phyloP scores from a whole-genome alignment of 805 yeast species.

The Saccharomyces eubayanus region DNA sequence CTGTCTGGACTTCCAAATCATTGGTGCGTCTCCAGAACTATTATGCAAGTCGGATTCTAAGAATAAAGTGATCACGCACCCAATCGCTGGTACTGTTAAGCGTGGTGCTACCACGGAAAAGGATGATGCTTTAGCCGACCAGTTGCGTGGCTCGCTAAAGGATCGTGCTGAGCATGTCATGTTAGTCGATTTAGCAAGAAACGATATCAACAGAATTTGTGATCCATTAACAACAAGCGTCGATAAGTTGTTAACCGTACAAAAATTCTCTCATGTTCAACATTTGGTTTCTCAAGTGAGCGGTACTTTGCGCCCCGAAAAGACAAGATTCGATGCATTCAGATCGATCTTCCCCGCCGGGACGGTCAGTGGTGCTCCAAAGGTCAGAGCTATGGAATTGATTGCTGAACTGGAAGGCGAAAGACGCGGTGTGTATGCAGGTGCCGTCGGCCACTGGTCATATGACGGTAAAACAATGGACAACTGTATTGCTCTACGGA shows the following conservation, averaged over 20 bases:
- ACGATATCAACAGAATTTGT: slow-evolving; percentile 93
- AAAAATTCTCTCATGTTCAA: slow-evolving; percentile 93
- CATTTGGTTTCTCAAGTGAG: slow-evolving; percentile 92
- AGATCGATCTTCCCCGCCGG: slow-evolving; percentile 99
- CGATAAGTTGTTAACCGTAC: slow-evolving; percentile 81
- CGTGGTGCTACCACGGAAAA: slow-evolving; percentile 89
- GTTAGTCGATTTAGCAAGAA: slow-evolving; percentile 96
- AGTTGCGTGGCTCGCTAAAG: slow-evolving; percentile 66
- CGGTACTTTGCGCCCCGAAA: slow-evolving; percentile 76
- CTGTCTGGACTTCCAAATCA: slow-evolving; percentile 82
- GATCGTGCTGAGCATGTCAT: slow-evolving; percentile 98
- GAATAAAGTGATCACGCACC: slow-evolving; percentile 81
- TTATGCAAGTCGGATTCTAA: slow-evolving; percentile 71
- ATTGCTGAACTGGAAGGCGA: slow-evolving; percentile 85
- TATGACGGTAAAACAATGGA: slow-evolving; percentile 93
- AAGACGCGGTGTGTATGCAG: slow-evolving; percentile 94
- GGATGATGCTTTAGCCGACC: slow-evolving; percentile 74
- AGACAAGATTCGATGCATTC: slow-evolving; percentile 92
- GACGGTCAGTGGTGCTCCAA: slow-evolving; percentile 97
- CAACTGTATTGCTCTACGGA: slow-evolving; percentile 93
- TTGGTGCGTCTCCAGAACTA: slow-evolving; percentile 96
- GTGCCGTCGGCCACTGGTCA: slow-evolving; percentile 98
- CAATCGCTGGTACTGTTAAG: slow-evolving; percentile 93
- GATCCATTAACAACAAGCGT: slow-evolving; percentile 77
- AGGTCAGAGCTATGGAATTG: slow-evolving; percentile 92